phyloP scores from a whole-genome alignment of 2,329 filamentous ascomycete species.

The Hymenoscyphus fructigenus region DNA sequence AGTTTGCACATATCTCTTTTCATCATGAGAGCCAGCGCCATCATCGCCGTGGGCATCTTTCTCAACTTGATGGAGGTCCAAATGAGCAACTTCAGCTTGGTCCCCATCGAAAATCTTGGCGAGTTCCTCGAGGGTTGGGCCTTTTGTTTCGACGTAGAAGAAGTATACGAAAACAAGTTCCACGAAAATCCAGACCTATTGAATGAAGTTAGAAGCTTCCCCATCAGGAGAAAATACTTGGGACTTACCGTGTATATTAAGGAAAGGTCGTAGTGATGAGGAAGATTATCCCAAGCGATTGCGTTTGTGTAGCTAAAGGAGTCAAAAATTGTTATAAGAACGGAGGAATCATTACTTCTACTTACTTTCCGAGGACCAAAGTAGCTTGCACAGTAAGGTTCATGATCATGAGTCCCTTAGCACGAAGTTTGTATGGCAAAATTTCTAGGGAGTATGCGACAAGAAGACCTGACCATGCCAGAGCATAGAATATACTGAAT shows the following conservation, averaged over 20 bases:
- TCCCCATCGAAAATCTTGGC: slow-evolving; percentile 70
- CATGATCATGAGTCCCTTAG: slow-evolving; percentile 55
- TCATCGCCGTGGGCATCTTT: slow-evolving; percentile 44
- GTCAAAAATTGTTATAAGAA: neutral
- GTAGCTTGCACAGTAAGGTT: slow-evolving; percentile 63
- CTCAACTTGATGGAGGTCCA: slow-evolving; percentile 55
- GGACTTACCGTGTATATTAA: slow-evolving; percentile 58
- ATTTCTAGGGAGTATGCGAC: slow-evolving; percentile 54
- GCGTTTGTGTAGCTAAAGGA: slow-evolving; percentile 60
- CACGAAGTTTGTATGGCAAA: slow-evolving; percentile 48
- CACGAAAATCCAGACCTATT: slow-evolving; percentile 54
- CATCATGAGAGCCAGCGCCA: slow-evolving; percentile 14
- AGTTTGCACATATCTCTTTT: slow-evolving; percentile 17
- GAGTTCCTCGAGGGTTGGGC: slow-evolving; percentile 69
- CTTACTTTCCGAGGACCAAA: slow-evolving; percentile 59
- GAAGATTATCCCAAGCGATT: slow-evolving; percentile 59
- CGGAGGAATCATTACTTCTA: slow-evolving; percentile 23
- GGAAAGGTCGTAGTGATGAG: slow-evolving; percentile 64
- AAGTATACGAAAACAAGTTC: slow-evolving; percentile 64
- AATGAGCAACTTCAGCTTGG: slow-evolving; percentile 50
- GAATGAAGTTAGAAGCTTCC: slow-evolving; percentile 17
- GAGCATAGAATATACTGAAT: slow-evolving; percentile 51
- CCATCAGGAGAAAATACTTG: neutral
- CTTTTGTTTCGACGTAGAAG: slow-evolving; percentile 69
- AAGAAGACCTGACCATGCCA: slow-evolving; percentile 58